Percentiles rank a stretch among this genome's conserved stretches.
Conservation (phyloP, 2,329 filamentous ascomycete genomes). For the Botrytis hyacinthi region DNA sequence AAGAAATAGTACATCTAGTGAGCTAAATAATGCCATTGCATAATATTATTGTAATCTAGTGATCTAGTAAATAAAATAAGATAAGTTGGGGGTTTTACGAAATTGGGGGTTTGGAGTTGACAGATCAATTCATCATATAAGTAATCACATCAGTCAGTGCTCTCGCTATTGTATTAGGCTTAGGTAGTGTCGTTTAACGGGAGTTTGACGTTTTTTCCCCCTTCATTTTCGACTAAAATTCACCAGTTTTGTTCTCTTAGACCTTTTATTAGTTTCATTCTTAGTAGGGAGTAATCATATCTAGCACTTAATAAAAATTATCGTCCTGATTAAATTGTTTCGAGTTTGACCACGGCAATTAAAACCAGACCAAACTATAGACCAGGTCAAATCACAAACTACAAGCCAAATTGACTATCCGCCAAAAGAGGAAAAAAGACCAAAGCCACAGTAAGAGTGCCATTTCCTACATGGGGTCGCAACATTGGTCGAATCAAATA, state of each 20-base stretch:
- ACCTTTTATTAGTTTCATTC: not conserved
- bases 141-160: not conserved
- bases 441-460: slow-evolving; percentile 19
- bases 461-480: not conserved
- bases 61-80: not conserved
- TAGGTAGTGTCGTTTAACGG: slow-evolving; percentile 1
- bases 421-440: not conserved
- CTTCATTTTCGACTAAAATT: slow-evolving; percentile 3
- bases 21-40: not conserved
- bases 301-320: not conserved
- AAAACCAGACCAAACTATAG: not conserved
- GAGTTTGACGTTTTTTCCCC: not conserved
- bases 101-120: not conserved
- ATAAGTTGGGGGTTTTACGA: not conserved
- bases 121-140: slow-evolving; percentile 2
- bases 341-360: not conserved
- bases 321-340: not conserved
- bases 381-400: not conserved
- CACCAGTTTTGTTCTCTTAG: not conserved
- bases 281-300: not conserved
- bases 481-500: slow-evolving; percentile 2
- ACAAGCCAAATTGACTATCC: not conserved
- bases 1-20: not conserved
- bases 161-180: not conserved
- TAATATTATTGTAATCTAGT: too few relatives aligned